Base-by-base conservation (phyloP, 2,329 filamentous ascomycete species). In the Hypomyces perniciosus region DNA sequence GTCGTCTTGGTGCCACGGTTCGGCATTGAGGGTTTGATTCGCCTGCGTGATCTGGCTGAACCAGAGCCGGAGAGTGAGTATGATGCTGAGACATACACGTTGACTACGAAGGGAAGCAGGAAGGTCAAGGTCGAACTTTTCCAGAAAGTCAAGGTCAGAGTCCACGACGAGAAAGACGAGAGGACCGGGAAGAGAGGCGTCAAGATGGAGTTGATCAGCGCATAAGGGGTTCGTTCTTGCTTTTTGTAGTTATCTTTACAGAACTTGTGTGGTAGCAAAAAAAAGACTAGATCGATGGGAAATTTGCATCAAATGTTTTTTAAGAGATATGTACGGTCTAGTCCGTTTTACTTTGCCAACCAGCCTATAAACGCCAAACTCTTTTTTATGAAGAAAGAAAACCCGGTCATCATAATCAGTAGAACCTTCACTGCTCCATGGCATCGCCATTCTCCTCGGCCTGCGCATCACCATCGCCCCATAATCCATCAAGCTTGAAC, bases 1-100 rank as follows among this genome's bases (percentile, higher is more conserved):
- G 93, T 97, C 13, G 91, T 97, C 8, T 91, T 97, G 55, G 92
- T 99, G 45, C 93, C 93, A 6, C 78, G 90, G 12, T 99, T 99
- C 68, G 93, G 93, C 38, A 95, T 99, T 61, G 93, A 99, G 73
- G 87, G 90, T 38, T 73, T 96, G 55, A 93, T 99, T 57, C 80
- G 92, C 8, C 72, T 97, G 59, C 78, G 90, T 52, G 93, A 97
- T 70, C 76, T 97, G 52, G 85, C 84, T 4, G 81, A 86, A 12
- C 79, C 83, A 0, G 89, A 88, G 66, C 88, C 90, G 1, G 86
- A 91, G 57, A 86, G 86, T 44, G 81, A 81, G 31, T 97, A 90
- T 65, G 90, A 99, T 68, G 81, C 84, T 0, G 93, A 96, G 65
- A 84, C 86, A 53, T 99, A 95, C 68, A 81, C 82, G 42, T 76